Evolutionary conservation across 2,329 filamentous ascomycete species (phyloP).

Genomic region (Pestalotiopsis sp.): DNA sequence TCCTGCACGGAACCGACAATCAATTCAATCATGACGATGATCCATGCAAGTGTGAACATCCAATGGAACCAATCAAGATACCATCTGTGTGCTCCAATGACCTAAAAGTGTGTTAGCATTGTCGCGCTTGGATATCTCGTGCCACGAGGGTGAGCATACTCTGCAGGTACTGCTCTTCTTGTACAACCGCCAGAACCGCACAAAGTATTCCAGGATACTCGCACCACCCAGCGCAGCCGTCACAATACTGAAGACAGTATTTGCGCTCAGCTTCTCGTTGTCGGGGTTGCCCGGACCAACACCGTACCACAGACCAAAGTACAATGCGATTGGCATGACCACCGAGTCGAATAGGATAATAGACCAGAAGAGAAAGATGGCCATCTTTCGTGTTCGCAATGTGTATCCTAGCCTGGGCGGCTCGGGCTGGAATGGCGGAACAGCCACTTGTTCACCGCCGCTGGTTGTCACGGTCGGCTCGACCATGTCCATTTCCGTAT

Average conservation of each 20-base stretch:
- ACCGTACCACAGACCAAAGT: constrained; percentile 63
- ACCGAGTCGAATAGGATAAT: constrained; percentile 61
- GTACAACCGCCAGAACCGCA: constrained; percentile 54
- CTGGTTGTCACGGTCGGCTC: neutral
- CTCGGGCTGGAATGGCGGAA: constrained; percentile 10
- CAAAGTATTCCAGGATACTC: constrained; percentile 53
- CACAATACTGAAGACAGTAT: constrained; percentile 50
- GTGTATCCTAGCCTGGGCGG: constrained; percentile 21
- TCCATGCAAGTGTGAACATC: constrained; percentile 56
- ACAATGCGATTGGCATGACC: constrained; percentile 59
- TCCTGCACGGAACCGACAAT: constrained; percentile 40
- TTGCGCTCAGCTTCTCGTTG: constrained; percentile 26
- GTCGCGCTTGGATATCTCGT: neutral
- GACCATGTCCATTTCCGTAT: neutral
- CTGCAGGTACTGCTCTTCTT: constrained; percentile 54
- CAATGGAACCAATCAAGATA: constrained; percentile 60
- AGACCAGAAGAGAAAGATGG: constrained; percentile 61
- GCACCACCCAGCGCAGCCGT: constrained; percentile 52
- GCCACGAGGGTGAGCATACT: constrained; percentile 40
- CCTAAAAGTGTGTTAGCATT: constrained; percentile 23
- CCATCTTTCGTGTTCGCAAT: constrained; percentile 44
- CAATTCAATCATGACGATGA: constrained; percentile 58
- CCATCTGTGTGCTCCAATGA: constrained; percentile 26
- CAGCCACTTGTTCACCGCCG: neutral
- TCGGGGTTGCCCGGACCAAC: constrained; percentile 30